phyloP scores from a whole-genome alignment of 2,329 filamentous ascomycete genomes.

The Fusarium acutatum region DNA sequence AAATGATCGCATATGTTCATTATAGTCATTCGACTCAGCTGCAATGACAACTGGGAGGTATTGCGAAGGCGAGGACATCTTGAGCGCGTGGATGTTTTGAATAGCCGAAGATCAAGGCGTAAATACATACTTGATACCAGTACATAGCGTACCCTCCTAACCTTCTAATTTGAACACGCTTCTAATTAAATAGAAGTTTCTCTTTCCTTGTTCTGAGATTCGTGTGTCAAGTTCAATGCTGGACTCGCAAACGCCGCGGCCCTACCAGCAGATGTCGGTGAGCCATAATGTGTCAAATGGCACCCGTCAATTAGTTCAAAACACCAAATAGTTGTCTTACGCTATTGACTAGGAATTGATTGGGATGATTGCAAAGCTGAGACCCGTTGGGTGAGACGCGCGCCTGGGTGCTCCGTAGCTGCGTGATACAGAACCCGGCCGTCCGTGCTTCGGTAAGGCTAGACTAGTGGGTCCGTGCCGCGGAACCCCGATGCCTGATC shows the following conservation, averaged over 20 bases:
- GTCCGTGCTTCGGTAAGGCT: neutral
- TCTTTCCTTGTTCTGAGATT: accelerated
- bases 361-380: neutral
- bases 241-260: neutral
- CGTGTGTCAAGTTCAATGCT: neutral
- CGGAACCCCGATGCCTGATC: neutral
- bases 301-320: neutral
- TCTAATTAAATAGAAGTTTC: accelerated
- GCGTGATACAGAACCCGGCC: neutral
- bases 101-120: accelerated
- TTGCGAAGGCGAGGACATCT: neutral
- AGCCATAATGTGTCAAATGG: accelerated
- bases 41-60: accelerated
- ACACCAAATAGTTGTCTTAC: accelerated
- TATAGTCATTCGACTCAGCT: neutral
- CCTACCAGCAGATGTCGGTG: neutral
- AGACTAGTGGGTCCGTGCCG: neutral
- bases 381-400: accelerated
- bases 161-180: accelerated
- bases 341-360: accelerated
- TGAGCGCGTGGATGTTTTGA: neutral
- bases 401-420: accelerated
- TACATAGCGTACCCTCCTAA: accelerated
- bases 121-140: accelerated
- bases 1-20: accelerated